Conservation (phyloP, 805 yeast genomes). For the Ogataea ramenticola region DNA sequence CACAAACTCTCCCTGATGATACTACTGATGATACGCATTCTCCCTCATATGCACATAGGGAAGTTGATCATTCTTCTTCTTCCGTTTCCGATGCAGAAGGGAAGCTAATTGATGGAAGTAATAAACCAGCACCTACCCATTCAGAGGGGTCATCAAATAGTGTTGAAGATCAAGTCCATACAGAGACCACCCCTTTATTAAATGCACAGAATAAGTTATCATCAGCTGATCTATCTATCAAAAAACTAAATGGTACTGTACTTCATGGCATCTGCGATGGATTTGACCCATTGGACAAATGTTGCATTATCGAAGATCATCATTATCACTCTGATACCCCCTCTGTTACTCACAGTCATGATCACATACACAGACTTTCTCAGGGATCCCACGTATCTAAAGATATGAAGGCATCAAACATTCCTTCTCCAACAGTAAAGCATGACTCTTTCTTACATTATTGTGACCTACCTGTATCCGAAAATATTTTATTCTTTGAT, state of each 20-base stretch:
- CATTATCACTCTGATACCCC: neutral
- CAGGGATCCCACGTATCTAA: no score
- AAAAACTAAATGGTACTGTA: constrained; percentile 20
- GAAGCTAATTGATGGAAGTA: no score
- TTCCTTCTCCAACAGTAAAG: neutral
- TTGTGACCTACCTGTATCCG: constrained; percentile 27
- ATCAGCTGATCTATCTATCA: constrained; percentile 23
- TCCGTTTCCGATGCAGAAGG: neutral
- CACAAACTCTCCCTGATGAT: no score
- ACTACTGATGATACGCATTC: no score
- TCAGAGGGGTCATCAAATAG: neutral
- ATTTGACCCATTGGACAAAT: constrained; percentile 10
- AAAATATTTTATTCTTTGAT: constrained; percentile 24
- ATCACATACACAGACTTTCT: no score
- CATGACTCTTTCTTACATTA: constrained; percentile 16
- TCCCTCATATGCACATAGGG: no score
- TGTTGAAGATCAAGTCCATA: neutral
- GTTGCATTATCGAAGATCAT: constrained; percentile 1
- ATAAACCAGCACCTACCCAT: neutral
- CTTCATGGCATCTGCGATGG: constrained; percentile 28
- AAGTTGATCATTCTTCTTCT: neutral
- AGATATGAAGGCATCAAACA: no score
- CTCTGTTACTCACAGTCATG: no score
- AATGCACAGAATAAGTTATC: constrained; percentile 10
- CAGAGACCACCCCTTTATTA: neutral